Conservation (phyloP, 345 rosid species). For the Mangifera indica region DNA sequence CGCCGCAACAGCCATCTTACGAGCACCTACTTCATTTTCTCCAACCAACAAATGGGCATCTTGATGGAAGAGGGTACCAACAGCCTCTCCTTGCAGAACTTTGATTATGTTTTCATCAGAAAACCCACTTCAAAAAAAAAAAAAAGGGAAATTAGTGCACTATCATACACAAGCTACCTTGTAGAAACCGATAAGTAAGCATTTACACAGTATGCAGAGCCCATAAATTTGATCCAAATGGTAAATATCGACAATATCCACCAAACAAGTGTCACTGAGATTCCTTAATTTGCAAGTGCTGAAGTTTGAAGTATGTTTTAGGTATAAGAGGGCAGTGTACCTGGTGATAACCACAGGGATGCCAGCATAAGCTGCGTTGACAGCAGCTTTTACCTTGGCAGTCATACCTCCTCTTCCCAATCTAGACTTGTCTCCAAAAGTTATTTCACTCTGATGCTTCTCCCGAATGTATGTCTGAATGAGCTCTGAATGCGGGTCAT, state of each 20-base stretch:
- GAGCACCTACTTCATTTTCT: constrained; percentile 52
- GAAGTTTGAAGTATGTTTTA: background rate
- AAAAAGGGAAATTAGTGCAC: constrained; percentile 13
- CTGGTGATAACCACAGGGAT: constrained; percentile 96
- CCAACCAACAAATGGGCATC: constrained; percentile 78
- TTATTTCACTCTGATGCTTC: constrained; percentile 80
- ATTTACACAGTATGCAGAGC: background rate
- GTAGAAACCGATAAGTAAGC: background rate
- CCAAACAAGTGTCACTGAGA: background rate
- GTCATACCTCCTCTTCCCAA: constrained; percentile 99
- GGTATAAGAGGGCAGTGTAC: constrained; percentile 32
- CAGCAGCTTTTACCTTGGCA: constrained; percentile 97
- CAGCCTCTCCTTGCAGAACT: constrained; percentile 80
- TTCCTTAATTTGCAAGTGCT: background rate
- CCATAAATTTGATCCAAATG: background rate
- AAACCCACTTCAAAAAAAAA: constrained; percentile 67
- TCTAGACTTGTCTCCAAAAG: constrained; percentile 97
- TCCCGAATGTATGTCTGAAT: constrained; percentile 81
- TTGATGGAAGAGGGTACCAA: constrained; percentile 93
- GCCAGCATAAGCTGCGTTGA: constrained; percentile 83
- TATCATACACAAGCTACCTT: constrained; percentile 1
- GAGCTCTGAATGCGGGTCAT: constrained; percentile 83
- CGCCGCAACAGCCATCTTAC: constrained; percentile 91
- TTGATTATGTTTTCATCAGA: constrained; percentile 67
- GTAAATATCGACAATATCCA: background rate